Base-by-base conservation (phyloP, 495 filamentous ascomycete genomes). In the Penicillium malachiteum region DNA sequence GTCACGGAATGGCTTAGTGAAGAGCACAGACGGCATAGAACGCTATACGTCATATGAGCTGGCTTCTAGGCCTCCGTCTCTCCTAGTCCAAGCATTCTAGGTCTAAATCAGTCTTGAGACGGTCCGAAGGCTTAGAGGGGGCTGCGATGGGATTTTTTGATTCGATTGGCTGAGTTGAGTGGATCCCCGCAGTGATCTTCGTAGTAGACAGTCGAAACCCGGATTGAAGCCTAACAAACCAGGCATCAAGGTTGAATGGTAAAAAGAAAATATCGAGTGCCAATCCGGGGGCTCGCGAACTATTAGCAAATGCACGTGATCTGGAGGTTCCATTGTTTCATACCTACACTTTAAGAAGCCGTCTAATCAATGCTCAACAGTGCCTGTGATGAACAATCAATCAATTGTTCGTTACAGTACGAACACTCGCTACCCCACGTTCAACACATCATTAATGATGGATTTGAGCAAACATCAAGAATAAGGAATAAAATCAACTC, bases 11-110 rank as follows among this genome's bases (percentile, higher is more conserved):
- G 50, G 40, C 39, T 38, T 35, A 13, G 34, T 55, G 52, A 38
- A 48, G 52, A 55, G 52, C 52, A 48, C 44, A 34, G n/a, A 41
- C 50, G 39, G 49, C 46, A 58, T 34, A 54, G 50, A 40, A 47
- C 18, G 52, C 3, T 3, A 50, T 11, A 50, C 46, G 53, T 49
- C 45, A 56, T 41, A 54, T 54, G 33, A 54, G 42, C 43, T 47
- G 32, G 38, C 11, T 58, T 35, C 48, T 54, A 8, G 38, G 53
- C 10, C 50, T 50, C 35, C 30, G n/a, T 46, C 37, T 37, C 55
- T 57, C 18, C 34, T 52, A 48, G 48, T 48, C 56, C 17, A 58
- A 48, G 31, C 33, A 47, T 57, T 51, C 40, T 57, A 46, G 54
- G 48, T 21, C 42, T 38, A 32, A n/a, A n/a, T n/a, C n/a, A n/a